Evolutionary conservation across 2,329 filamentous ascomycete species (phyloP), one percentile per base, ranked within the genome.

Genomic region (Trichoderma guizhouense): DNA sequence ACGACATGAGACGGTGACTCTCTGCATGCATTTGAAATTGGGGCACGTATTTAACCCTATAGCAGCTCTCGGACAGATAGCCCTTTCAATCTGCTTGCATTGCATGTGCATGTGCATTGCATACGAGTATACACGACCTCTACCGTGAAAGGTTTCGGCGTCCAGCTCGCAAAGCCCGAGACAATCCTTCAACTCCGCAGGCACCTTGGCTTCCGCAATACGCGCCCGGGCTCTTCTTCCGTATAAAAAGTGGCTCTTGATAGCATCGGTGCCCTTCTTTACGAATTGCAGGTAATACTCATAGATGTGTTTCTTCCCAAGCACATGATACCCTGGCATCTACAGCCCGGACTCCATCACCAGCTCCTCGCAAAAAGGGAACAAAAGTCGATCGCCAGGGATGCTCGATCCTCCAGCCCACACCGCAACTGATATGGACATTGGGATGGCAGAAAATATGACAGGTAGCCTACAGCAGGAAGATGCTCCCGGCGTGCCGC

Each of bases 141-240:
- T 11, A 58, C 8, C 11, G 1, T 34, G 57, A 60, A 34, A 60
- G 11, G 51, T 68, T 39, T 63, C 65, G 65, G 53, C 65, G 65
- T 68, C 24, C 65, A 68, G 34, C 51, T 43, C 61, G 11, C 53
- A 58, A 58, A 68, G 65, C 65, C 65, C 53, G 65, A 68, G 65
- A 68, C 65, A 60, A 58, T 67, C 11, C 11, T 14, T 24, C 24
- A 3, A 3, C 8, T 34, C 47, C 47, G 18, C 11, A 21, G 5
- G 39, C 36, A 36, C 9, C 11, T 15, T 30, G 15, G 3, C 18
- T 12, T 26, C 32, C 30, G 11, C 32, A n/a, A 24, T 58, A 65
- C 43, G 63, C 43, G 18, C 43, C 30, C n/a, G 63, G 63, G 28
- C 63, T 66, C 47, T 15, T 66, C 47, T 9, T 34, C 21, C 9